Evolutionary conservation across 139 green algal species (phyloP).

Genomic region (Limnomonas spitsbergensis): DNA sequence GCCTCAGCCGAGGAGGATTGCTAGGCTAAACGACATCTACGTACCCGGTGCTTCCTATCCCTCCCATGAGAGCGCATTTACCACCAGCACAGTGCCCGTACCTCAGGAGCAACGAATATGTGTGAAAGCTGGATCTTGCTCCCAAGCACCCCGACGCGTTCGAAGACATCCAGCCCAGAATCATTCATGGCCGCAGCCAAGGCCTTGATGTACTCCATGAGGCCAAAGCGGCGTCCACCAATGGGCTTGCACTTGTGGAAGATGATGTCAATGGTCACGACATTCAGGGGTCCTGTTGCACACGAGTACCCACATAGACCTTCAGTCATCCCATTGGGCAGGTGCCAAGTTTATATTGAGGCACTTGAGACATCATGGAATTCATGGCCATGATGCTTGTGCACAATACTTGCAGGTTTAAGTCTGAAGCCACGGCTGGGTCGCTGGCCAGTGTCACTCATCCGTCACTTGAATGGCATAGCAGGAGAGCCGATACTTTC

Average conservation of each 20-base stretch:
- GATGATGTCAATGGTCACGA: constrained; percentile 29
- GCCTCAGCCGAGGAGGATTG: no score
- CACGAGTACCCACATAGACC: background rate
- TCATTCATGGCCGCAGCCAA: background rate
- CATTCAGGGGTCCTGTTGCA: constrained; percentile 22
- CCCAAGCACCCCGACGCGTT: background rate
- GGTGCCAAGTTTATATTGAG: background rate
- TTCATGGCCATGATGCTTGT: background rate
- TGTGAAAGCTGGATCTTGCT: background rate
- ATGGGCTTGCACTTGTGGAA: constrained; percentile 36
- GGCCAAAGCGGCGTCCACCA: background rate
- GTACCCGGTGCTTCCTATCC: no score
- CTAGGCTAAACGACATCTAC: no score
- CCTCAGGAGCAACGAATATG: background rate
- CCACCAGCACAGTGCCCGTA: no score
- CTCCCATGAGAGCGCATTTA: no score
- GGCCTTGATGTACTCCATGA: background rate
- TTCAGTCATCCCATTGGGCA: background rate
- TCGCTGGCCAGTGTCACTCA: no score
- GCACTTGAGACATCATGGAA: background rate
- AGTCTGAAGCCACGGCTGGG: no score
- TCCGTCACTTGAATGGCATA: no score
- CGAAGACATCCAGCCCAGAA: background rate
- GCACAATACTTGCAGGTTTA: background rate
- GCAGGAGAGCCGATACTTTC: no score